Evolutionary conservation across 2,329 filamentous ascomycete species (phyloP).

Genomic region (Penicillium sumatraense): DNA sequence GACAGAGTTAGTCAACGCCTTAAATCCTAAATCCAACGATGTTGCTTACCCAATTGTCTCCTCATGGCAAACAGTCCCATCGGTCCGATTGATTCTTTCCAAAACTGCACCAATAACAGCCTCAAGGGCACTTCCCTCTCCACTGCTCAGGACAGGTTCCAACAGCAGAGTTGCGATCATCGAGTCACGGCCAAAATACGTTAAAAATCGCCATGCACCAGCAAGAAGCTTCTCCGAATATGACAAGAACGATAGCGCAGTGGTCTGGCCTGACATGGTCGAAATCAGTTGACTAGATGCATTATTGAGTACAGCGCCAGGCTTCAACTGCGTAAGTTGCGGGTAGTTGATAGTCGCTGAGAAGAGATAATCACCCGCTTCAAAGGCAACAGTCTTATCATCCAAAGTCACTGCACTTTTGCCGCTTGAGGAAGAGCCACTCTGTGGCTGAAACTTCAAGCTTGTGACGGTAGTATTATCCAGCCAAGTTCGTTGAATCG

Average conservation of each 20-base stretch:
- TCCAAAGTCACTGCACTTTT: constrained; percentile 30
- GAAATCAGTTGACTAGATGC: constrained; percentile 52
- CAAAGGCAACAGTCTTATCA: constrained; percentile 53
- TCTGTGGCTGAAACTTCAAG: constrained; percentile 52
- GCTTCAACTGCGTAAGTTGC: constrained; percentile 60
- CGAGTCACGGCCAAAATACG: constrained; percentile 69
- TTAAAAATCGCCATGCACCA: constrained; percentile 69
- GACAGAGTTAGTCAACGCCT: neutral
- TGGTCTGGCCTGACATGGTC: constrained; percentile 53
- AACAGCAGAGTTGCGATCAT: constrained; percentile 66
- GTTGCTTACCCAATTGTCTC: constrained; percentile 60
- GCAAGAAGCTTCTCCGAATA: constrained; percentile 67
- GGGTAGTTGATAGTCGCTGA: constrained; percentile 66
- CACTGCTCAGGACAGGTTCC: constrained; percentile 61
- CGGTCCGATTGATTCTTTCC: constrained; percentile 63
- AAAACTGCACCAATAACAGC: constrained; percentile 65
- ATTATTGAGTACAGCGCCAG: constrained; percentile 56
- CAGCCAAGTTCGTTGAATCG: constrained; percentile 62
- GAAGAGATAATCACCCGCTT: constrained; percentile 61
- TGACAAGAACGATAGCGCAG: constrained; percentile 65
- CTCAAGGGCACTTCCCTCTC: constrained; percentile 61
- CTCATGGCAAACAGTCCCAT: constrained; percentile 67
- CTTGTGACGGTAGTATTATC: constrained; percentile 64
- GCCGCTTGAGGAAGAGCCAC: constrained; percentile 34
- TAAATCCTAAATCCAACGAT: neutral